phyloP scores from a whole-genome alignment of 768 basidiomycete genomes.

The Hydnum rufescens region DNA sequence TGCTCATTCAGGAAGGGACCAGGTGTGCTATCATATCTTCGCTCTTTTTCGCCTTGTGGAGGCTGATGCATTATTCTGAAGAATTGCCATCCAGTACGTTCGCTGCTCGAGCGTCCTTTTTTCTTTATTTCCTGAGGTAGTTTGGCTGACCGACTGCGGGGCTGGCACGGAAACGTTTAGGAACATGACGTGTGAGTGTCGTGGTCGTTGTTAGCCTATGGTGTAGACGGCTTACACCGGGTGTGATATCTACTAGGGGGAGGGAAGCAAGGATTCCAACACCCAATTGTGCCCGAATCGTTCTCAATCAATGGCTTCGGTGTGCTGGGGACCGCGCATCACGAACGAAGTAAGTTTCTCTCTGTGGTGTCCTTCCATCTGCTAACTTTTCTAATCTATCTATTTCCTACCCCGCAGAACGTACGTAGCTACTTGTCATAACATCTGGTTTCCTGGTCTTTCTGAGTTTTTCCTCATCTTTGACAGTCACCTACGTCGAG shows the following conservation, averaged over 20 bases:
- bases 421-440: too few species aligned
- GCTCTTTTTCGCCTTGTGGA: background rate
- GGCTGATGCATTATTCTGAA: background rate
- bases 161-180: background rate
- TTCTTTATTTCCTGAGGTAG: constrained; percentile 30
- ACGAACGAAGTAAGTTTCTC: constrained; percentile 30
- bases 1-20: constrained; percentile 47
- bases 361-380: background rate
- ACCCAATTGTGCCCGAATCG: background rate
- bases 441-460: too few species aligned
- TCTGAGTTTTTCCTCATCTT: background rate
- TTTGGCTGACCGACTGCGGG: background rate
- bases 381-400: background rate
- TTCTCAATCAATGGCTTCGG: background rate
- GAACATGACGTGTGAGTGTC: constrained; percentile 39
- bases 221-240: too few species aligned
- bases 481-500: constrained; percentile 38
- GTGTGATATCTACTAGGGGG: too few species aligned
- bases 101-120: constrained; percentile 53
- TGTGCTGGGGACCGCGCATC: constrained; percentile 22
- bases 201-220: too few species aligned
- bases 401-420: background rate
- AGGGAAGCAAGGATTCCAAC: background rate
- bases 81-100: constrained; percentile 40
- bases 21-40: constrained; percentile 20